Percentiles rank a stretch among this genome's conserved stretches.
These are phyloP conservation scores for Hypoxylon crocopeplum DNA, from an alignment of 495 filamentous ascomycete genomes.

Conservation along the genomic window DNA sequence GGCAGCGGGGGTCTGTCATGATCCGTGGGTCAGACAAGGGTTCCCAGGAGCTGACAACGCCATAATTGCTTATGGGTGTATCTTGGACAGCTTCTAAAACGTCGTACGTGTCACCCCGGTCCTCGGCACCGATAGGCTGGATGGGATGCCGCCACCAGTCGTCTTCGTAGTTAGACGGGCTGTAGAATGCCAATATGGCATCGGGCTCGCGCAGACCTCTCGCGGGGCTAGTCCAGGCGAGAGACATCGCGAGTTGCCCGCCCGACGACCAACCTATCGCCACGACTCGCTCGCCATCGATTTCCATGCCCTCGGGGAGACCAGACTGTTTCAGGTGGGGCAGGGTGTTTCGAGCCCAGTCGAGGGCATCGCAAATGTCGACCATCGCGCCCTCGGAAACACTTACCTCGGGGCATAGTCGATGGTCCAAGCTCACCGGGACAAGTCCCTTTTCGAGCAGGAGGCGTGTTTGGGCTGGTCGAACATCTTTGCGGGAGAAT, in stretches of 20 bases:
- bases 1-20: no score
- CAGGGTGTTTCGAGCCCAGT: slow-evolving; percentile 51
- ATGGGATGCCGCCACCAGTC: slow-evolving; percentile 18
- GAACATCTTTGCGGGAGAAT: slow-evolving; percentile 51
- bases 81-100: slow-evolving; percentile 41
- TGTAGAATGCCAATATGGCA: slow-evolving; percentile 59
- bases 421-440: slow-evolving; percentile 60
- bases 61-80: slow-evolving; percentile 38
- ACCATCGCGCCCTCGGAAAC: slow-evolving; percentile 56
- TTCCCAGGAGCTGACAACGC: slow-evolving; percentile 16
- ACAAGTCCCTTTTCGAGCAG: slow-evolving; percentile 52
- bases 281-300: slow-evolving; percentile 50
- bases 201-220: slow-evolving; percentile 49
- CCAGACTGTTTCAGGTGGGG: slow-evolving; percentile 39
- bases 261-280: slow-evolving; percentile 63
- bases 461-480: slow-evolving; percentile 44
- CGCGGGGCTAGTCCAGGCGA: slow-evolving; percentile 44
- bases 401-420: slow-evolving; percentile 60
- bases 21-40: no score
- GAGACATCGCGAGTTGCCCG: slow-evolving; percentile 58
- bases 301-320: slow-evolving; percentile 36
- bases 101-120: no score
- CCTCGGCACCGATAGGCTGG: slow-evolving; percentile 17
- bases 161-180: slow-evolving; percentile 52
- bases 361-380: slow-evolving; percentile 54